These are phyloP conservation scores for Fraxinus velutina DNA, from an alignment of 305 asterid species.

Conservation along the genomic window DNA sequence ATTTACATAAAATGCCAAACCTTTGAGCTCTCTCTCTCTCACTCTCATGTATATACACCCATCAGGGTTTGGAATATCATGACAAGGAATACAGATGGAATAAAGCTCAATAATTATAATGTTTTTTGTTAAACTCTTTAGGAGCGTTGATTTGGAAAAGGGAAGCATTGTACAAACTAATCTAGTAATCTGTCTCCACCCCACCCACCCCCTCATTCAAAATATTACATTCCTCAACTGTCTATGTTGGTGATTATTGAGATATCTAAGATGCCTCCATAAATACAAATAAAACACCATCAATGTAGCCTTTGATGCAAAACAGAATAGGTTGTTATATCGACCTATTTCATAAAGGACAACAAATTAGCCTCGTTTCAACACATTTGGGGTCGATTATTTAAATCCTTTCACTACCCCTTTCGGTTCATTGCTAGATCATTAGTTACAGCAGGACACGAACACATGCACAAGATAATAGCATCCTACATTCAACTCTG, in stretches of 20 bases:
- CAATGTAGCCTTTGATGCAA: neutral
- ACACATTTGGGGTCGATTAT: neutral
- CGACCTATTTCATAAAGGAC: neutral
- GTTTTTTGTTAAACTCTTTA: no score
- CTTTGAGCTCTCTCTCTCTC: no score
- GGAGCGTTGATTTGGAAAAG: no score
- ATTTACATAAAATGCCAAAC: no score
- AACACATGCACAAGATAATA: neutral
- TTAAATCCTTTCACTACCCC: neutral
- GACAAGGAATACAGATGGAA: neutral
- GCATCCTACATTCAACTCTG: no score
- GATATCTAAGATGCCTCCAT: neutral
- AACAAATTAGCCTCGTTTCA: neutral
- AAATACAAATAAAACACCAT: neutral
- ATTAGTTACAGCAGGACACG: neutral
- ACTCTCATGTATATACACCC: no score
- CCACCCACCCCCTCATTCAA: neutral
- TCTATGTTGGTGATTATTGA: neutral
- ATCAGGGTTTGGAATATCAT: neutral
- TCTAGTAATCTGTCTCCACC: no score
- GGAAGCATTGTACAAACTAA: no score
- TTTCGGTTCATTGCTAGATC: neutral
- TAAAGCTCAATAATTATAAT: no score
- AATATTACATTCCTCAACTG: neutral
- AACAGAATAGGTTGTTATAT: neutral